phyloP scores from a whole-genome alignment of 345 rosid genomes.

The Triadica sebifera region DNA sequence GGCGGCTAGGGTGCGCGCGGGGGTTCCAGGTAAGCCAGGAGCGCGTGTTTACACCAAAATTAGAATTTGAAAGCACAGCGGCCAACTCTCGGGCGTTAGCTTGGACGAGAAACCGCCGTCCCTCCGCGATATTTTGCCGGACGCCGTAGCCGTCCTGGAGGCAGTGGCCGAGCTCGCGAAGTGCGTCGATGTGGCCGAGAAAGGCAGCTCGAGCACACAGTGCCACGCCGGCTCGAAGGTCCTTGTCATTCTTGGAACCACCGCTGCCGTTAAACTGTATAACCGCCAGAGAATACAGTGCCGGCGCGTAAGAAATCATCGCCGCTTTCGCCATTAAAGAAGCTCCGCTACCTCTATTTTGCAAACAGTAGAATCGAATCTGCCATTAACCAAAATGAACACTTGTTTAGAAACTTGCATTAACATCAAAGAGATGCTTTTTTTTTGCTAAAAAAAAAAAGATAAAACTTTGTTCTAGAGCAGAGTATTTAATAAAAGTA shows the following conservation, averaged over 20 bases:
- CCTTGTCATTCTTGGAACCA: conserved; percentile 85
- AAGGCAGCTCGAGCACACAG: conserved; percentile 91
- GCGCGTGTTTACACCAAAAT: conserved; percentile 25
- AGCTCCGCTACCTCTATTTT: conserved; percentile 79
- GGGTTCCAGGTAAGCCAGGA: conserved; percentile 59
- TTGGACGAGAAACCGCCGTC: conserved; percentile 85
- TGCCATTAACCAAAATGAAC: conserved; percentile 23
- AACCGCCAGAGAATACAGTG: conserved; percentile 80
- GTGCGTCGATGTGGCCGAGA: conserved; percentile 83
- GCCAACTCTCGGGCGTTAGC: conserved; percentile 93
- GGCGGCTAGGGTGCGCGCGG: conserved; percentile 32
- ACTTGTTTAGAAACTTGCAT: not conserved
- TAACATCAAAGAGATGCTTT: no score
- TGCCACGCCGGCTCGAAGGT: conserved; percentile 90
- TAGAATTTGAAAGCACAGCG: conserved; percentile 49
- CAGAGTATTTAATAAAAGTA: not conserved
- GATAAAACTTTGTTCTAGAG: no score
- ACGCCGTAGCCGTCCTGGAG: conserved; percentile 98
- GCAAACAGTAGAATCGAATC: conserved; percentile 91
- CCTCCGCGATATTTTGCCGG: conserved; percentile 72
- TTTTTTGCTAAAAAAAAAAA: no score
- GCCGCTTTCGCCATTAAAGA: conserved; percentile 96
- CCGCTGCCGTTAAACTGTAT: conserved; percentile 99
- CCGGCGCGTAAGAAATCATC: conserved; percentile 76
- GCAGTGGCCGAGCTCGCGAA: conserved; percentile 97